Percentiles rank a stretch among this genome's conserved stretches.
phyloP scores from a whole-genome alignment of 345 rosid species.

The Aegle marmelos region DNA sequence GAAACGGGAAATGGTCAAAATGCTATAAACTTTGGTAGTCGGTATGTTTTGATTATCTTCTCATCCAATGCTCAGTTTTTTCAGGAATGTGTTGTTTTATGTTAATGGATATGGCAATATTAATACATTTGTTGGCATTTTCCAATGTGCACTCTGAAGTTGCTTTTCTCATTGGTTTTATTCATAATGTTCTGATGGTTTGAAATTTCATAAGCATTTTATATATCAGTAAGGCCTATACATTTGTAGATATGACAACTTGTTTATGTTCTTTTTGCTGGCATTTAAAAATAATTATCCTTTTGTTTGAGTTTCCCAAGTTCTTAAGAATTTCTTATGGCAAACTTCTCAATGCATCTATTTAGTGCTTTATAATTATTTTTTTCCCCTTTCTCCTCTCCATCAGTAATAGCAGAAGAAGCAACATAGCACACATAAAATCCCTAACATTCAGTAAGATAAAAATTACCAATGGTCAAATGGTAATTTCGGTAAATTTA shows the following conservation, averaged over 20 bases:
- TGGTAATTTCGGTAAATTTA: not conserved
- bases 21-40: constrained; percentile 35
- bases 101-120: not conserved
- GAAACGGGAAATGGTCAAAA: constrained; percentile 30
- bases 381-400: too few species aligned
- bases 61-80: not conserved
- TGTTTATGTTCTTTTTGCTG: not conserved
- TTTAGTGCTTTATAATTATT: not conserved
- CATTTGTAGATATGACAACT: not conserved
- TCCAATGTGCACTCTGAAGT: not conserved
- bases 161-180: not conserved
- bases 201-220: not conserved
- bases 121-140: not conserved
- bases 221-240: not conserved
- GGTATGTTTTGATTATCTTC: constrained; percentile 33
- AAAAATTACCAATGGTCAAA: not conserved
- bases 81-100: not conserved
- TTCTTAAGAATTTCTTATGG: not conserved
- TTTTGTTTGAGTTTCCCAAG: not conserved
- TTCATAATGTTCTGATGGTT: not conserved
- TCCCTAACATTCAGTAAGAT: not conserved
- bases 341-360: not conserved
- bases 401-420: not conserved
- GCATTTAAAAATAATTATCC: not conserved
- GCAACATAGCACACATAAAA: not conserved